Evolutionary conservation across 2,329 filamentous ascomycete species (phyloP), one percentile per base, ranked within the genome.

Genomic region (Trichophaea hybrida): DNA sequence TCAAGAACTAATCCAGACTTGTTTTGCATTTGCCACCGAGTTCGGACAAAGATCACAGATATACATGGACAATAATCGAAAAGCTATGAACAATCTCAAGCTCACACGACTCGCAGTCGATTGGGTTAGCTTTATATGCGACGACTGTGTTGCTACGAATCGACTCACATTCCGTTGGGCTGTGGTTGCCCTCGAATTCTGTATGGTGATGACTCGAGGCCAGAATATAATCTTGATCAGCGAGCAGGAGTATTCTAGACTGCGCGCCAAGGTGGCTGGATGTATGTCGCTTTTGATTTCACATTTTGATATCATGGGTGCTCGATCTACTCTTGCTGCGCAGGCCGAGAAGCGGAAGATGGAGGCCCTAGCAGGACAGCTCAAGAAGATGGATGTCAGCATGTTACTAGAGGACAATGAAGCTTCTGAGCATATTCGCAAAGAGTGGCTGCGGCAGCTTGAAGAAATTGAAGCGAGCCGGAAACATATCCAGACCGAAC

Each of bases 291-390:
- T 98, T 31, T 77, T 98, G 53, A 97, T 98, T 66, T 96, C 90
- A 7, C 93, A 98, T 73, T 98, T 98, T 69, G 93, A 98, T 72
- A 97, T 98, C 73, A 95, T 98, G 86, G 93, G 93, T 31, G 93
- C 93, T 32, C 83, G 91, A 69, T 95, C 90, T 5, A 96, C 85
- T 46, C 78, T 96, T 64, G 93, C 93, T 8, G 93, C 93, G 4
- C 89, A 96, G 73, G 88, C 89, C 1, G 93, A 98, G 73, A 90
- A 88, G 71, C 88, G 94, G 70, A 81, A 87, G 48, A 79, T 90
- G 65, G 91, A 96, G 68, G 85, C 87, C 33, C 76, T 89, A 61
- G 80, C 85, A 57, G 84, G 85, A 33, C 85, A 89, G 69, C 82
- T 86, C 69, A 80, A 85, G 64, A 83, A 84, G 69, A 77, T 93